These are phyloP conservation scores for Mycena vulgaris DNA, from an alignment of 768 basidiomycete species.

Conservation along the genomic window DNA sequence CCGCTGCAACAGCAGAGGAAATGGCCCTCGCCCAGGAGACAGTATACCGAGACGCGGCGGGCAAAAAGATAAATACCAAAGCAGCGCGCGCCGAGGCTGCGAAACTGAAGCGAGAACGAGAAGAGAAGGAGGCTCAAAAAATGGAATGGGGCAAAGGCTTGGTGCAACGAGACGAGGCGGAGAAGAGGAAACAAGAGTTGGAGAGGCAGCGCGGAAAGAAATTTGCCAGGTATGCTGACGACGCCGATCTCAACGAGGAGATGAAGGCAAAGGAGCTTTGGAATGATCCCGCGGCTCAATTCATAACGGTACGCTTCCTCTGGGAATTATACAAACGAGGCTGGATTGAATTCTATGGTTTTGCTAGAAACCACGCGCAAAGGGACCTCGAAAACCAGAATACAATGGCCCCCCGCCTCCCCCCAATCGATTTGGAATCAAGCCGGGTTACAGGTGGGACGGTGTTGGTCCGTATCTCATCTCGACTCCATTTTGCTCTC, in stretches of 20 bases:
- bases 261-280: slow-evolving; percentile 86
- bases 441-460: slow-evolving; percentile 98
- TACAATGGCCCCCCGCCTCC: slow-evolving; percentile 91
- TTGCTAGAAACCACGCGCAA: slow-evolving; percentile 74
- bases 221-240: slow-evolving; percentile 87
- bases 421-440: slow-evolving; percentile 96
- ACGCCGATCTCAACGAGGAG: slow-evolving; percentile 88
- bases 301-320: slow-evolving; percentile 79
- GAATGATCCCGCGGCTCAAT: slow-evolving; percentile 98
- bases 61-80: slow-evolving; percentile 91
- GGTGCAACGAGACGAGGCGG: slow-evolving; percentile 87
- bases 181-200: slow-evolving; percentile 74
- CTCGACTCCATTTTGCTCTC: slow-evolving; percentile 10
- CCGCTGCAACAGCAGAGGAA: slow-evolving; percentile 65
- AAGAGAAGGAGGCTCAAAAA: slow-evolving; percentile 90
- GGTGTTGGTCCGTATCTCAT: slow-evolving; percentile 83
- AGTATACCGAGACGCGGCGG: slow-evolving; percentile 92
- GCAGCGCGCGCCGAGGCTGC: slow-evolving; percentile 89
- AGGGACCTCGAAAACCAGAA: slow-evolving; percentile 86
- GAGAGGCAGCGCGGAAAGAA: slow-evolving; percentile 76
- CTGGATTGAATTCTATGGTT: slow-evolving; percentile 8
- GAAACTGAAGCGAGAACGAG: slow-evolving; percentile 81
- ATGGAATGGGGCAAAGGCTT: slow-evolving; percentile 99
- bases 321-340: background rate
- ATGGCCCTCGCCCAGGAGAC: slow-evolving; percentile 85